phyloP scores from a whole-genome alignment of 176 grass and related monocot species.

The Dactylis glomerata region DNA sequence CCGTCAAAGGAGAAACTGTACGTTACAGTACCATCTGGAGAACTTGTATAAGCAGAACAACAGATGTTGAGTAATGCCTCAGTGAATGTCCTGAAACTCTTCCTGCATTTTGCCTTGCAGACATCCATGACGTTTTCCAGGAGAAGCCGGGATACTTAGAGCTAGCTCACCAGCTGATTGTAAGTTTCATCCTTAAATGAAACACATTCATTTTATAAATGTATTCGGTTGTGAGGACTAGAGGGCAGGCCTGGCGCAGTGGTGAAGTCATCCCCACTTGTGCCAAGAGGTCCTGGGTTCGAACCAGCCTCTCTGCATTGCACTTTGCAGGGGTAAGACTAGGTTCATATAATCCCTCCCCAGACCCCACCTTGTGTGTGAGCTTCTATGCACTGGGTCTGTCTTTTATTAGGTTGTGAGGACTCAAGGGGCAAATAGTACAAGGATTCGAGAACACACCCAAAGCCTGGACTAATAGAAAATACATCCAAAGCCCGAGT shows the following conservation, averaged over 20 bases:
- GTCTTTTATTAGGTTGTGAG: neutral
- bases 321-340: too few relatives aligned
- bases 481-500: neutral
- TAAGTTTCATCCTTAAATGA: constrained; percentile 39
- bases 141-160: constrained; percentile 79
- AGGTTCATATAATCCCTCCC: too few relatives aligned
- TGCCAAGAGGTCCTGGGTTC: too few relatives aligned
- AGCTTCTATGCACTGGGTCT: too few relatives aligned
- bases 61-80: neutral
- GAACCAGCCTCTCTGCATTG: too few relatives aligned
- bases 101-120: constrained; percentile 44
- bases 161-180: constrained; percentile 73
- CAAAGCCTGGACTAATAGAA: neutral
- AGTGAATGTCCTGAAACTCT: neutral
- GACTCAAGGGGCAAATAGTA: neutral
- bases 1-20: constrained; percentile 83
- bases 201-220: constrained; percentile 21
- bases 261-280: too few relatives aligned
- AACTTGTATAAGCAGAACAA: neutral
- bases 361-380: too few relatives aligned
- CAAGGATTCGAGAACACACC: neutral
- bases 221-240: neutral
- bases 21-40: constrained; percentile 35
- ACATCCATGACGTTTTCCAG: constrained; percentile 62
- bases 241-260: too few relatives aligned